phyloP scores from a whole-genome alignment of 164 flowering plant genomes.

The Santalum album region DNA sequence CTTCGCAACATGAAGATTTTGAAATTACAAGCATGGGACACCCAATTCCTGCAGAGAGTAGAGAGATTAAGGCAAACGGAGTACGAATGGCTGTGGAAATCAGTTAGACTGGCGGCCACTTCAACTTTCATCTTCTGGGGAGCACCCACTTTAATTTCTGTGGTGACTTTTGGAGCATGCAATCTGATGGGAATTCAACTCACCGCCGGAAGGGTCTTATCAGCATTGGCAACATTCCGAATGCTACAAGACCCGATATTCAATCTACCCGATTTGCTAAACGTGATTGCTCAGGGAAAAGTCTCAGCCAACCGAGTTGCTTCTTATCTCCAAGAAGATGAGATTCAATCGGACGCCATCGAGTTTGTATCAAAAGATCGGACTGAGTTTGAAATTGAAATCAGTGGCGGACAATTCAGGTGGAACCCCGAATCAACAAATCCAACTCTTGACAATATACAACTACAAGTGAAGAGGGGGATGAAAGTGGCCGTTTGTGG shows the following conservation, averaged over 20 bases:
- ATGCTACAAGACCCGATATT: slow-evolving; percentile 93
- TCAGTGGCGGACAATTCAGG: slow-evolving; percentile 56
- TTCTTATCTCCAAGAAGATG: slow-evolving; percentile 67
- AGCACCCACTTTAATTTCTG: slow-evolving; percentile 77
- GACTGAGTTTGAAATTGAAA: slow-evolving; percentile 44
- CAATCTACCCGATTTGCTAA: slow-evolving; percentile 73
- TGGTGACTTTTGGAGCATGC: slow-evolving; percentile 69
- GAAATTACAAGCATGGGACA: slow-evolving; percentile 95
- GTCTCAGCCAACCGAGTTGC: slow-evolving; percentile 81
- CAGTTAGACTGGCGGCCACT: slow-evolving; percentile 40
- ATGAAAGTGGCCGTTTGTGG: slow-evolving; percentile 96
- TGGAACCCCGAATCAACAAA: slow-evolving; percentile 52
- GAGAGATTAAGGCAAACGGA: slow-evolving; percentile 54
- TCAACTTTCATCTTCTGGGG: slow-evolving; percentile 86
- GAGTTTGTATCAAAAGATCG: slow-evolving; percentile 37
- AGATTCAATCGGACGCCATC: slow-evolving; percentile 55
- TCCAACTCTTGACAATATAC: slow-evolving; percentile 54
- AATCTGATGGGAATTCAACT: slow-evolving; percentile 66
- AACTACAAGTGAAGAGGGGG: slow-evolving; percentile 60
- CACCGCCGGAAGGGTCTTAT: slow-evolving; percentile 76
- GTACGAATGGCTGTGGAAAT: slow-evolving; percentile 68
- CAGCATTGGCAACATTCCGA: slow-evolving; percentile 89
- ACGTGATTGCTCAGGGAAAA: slow-evolving; percentile 64
- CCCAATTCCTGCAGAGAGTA: slow-evolving; percentile 51
- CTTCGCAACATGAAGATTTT: slow-evolving; percentile 75